phyloP scores from a whole-genome alignment of 2,329 filamentous ascomycete genomes.

The Pseudogymnoascus sp. region DNA sequence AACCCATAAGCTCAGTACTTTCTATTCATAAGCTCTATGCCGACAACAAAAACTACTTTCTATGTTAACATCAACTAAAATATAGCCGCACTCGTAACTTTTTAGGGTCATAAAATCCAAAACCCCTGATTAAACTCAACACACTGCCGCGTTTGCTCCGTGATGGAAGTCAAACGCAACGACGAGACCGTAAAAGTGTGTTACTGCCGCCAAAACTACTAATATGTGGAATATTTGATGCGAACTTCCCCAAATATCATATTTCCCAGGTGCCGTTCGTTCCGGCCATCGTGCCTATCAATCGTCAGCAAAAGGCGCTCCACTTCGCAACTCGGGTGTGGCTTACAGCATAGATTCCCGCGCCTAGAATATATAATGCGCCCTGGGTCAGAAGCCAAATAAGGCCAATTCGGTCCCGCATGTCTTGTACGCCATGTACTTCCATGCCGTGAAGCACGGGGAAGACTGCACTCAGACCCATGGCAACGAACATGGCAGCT shows the following conservation, averaged over 20 bases:
- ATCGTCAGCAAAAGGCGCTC: constrained; percentile 15
- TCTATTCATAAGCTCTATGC: background rate
- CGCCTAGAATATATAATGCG: constrained; percentile 74
- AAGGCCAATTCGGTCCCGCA: constrained; percentile 69
- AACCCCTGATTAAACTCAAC: background rate
- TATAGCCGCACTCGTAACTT: background rate
- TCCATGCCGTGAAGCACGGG: constrained; percentile 70
- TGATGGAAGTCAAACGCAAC: constrained; percentile 85
- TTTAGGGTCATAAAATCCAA: background rate
- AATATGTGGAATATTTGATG: constrained; percentile 95
- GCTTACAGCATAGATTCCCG: constrained; percentile 73
- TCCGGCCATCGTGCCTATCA: constrained; percentile 70
- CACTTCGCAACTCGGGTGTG: background rate
- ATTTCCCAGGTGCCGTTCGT: constrained; percentile 63
- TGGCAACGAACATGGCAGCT: constrained; percentile 78
- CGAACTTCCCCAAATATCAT: constrained; percentile 86
- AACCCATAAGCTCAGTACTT: background rate
- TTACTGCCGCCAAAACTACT: constrained; percentile 71
- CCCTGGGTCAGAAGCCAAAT: constrained; percentile 75
- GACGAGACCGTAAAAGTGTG: constrained; percentile 72
- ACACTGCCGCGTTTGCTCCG: constrained; percentile 27
- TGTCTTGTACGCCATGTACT: constrained; percentile 55
- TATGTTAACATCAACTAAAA: background rate
- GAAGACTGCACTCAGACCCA: constrained; percentile 76
- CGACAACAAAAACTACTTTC: background rate